Base-by-base conservation (phyloP, 768 basidiomycete species). In the Pleurotus tuber-regium region DNA sequence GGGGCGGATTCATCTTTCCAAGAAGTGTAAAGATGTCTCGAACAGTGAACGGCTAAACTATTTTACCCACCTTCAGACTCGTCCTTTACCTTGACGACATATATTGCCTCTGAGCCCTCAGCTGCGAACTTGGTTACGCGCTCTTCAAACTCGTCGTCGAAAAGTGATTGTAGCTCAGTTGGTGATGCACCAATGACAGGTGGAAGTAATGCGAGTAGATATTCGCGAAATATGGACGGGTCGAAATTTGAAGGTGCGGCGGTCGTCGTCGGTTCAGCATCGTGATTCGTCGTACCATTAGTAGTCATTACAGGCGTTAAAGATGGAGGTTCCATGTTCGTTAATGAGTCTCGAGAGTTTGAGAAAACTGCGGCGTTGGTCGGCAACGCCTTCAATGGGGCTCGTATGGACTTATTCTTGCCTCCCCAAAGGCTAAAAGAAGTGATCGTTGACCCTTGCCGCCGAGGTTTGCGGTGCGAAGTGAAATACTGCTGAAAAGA, bases 81-180 rank as follows among this genome's bases (percentile, higher is more conserved):
- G 29, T 89, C 84, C 66, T 75, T 86, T 53, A 76, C 72, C 71
- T 93, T 92, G 30, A 90, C 84, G 24, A 94, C 84, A 66, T 93
- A 94, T 39, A 93, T 72, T 24, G 86, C 88, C 11, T 81, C 88
- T 4, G 84, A 84, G 24, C 79, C 82, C 57, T 94, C 92, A 3
- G 73, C 71, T 6, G 89, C 84, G 69, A 93, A 94, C 51, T 85
- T 79, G 43, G 78, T 65, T 18, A 92, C 86, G 58, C 81, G 83
- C 56, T 89, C 89, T 51, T 86, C 78, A 55, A 91, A 94, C 47
- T 82, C 80, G 43, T 78, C 75, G 59, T 90, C 86, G 57, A 93
- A 84, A 29, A 89, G 62, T 0, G 79, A 70, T 30, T 85, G 76
- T 2, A 94, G 71, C 50, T 93, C 90, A 33, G 75, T 71, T 0